These are phyloP conservation scores for Zygosaccharomyces bisporus DNA, from an alignment of 805 yeast species.

Conservation along the genomic window DNA sequence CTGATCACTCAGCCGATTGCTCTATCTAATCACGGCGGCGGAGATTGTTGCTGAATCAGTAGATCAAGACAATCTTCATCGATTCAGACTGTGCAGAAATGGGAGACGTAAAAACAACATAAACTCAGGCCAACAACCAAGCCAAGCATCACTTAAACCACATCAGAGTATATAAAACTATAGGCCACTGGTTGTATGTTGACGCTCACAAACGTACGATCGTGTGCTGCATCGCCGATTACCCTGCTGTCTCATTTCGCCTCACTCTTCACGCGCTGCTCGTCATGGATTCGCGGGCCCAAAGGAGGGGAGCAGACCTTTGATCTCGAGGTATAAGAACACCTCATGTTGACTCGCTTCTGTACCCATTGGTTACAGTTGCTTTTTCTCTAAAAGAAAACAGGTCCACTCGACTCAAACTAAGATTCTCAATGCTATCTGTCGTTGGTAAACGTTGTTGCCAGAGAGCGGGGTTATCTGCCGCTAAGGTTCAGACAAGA, in stretches of 20 bases:
- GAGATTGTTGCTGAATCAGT: no score
- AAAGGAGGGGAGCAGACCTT: slow-evolving; percentile 4
- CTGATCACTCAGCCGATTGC: no score
- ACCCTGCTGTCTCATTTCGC: slow-evolving; percentile 6
- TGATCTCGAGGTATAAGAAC: slow-evolving; percentile 7
- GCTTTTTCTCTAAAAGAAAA: background rate
- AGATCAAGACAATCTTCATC: no score
- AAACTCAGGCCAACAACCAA: no score
- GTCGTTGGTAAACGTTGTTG: slow-evolving; percentile 15
- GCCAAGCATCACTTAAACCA: no score
- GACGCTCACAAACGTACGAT: no score
- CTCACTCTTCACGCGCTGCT: slow-evolving; percentile 4
- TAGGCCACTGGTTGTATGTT: no score
- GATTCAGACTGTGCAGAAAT: no score
- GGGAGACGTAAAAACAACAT: no score
- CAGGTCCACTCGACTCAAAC: background rate
- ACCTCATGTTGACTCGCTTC: background rate
- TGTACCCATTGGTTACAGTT: background rate
- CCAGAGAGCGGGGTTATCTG: slow-evolving; percentile 4
- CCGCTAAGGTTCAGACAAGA: slow-evolving; percentile 43
- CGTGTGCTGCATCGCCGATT: background rate
- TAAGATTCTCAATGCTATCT: slow-evolving; percentile 9
- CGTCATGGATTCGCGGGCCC: slow-evolving; percentile 7
- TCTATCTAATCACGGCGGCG: no score
- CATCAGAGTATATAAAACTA: no score